Percentiles rank a stretch among this genome's conserved stretches.
Evolutionary conservation across 1,284 basidiomycete genomes (phyloP).

Genomic region (Apiotrichum gamsii): DNA sequence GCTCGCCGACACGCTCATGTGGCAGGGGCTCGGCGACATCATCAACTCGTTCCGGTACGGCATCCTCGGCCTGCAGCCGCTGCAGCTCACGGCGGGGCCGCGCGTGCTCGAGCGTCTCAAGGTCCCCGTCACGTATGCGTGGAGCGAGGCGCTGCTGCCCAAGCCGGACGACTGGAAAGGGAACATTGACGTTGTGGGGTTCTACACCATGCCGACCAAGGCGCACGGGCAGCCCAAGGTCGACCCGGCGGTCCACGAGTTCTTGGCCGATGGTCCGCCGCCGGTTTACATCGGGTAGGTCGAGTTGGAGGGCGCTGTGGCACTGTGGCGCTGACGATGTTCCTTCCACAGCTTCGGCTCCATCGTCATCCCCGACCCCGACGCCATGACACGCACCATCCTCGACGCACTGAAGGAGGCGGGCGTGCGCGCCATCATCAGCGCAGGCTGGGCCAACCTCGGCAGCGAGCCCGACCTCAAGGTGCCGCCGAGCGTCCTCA

Average conservation of each 20-base stretch:
- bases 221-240: conserved; percentile 46
- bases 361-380: conserved; percentile 58
- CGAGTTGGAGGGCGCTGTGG: no score
- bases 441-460: conserved; percentile 60
- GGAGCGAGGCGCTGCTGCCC: conserved; percentile 59
- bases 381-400: conserved; percentile 54
- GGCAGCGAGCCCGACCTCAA: conserved; percentile 47
- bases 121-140: conserved; percentile 65
- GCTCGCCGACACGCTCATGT: conserved; percentile 42
- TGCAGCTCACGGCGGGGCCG: conserved; percentile 53
- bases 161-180: conserved; percentile 61
- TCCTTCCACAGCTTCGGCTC: conserved; percentile 54
- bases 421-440: conserved; percentile 56
- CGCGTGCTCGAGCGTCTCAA: conserved; percentile 56
- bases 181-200: conserved; percentile 60
- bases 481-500: conserved; percentile 55
- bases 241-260: conserved; percentile 51
- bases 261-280: conserved; percentile 53
- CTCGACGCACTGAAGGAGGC: conserved; percentile 55
- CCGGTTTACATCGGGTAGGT: conserved; percentile 59
- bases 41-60: conserved; percentile 57
- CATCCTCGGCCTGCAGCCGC: conserved; percentile 53
- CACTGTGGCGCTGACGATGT: no score
- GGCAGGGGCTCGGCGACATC: conserved; percentile 54
- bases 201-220: conserved; percentile 53